A percentile compares a stretch with the other conserved stretches of the same genome.
phyloP scores from a whole-genome alignment of 192 early-diverging fungal species.

The Backusella parvicylindrica region DNA sequence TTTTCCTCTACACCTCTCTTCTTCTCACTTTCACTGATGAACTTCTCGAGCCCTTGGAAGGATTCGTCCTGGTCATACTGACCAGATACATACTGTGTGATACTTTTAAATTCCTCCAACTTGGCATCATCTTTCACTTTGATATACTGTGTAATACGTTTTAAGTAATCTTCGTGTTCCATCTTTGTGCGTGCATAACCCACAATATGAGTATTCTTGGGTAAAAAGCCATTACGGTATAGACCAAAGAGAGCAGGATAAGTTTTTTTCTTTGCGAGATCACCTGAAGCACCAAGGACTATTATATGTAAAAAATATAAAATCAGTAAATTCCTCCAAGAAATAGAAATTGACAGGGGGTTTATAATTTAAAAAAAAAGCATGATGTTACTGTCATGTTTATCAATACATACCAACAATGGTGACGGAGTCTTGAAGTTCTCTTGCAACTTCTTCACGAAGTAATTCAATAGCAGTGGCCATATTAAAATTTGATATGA shows the following conservation, averaged over 20 bases:
- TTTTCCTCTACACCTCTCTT: conserved; percentile 24
- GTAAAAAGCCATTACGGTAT: conserved; percentile 81
- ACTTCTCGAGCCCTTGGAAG: conserved; percentile 64
- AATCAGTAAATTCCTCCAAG: background rate
- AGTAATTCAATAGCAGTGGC: conserved; percentile 19
- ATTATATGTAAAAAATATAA: background rate
- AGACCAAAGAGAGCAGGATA: conserved; percentile 95
- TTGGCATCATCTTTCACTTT: conserved; percentile 56
- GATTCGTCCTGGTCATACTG: conserved; percentile 77
- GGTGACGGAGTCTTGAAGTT: conserved; percentile 34
- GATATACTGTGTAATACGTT: conserved; percentile 67
- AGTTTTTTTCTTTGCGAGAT: conserved; percentile 98
- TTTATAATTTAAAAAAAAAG: background rate
- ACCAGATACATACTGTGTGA: conserved; percentile 79
- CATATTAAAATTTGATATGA: conserved; percentile 5
- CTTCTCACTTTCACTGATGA: conserved; percentile 57
- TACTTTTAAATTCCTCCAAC: conserved; percentile 60
- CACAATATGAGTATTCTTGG: conserved; percentile 70
- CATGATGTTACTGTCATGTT: background rate
- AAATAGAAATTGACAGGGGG: background rate
- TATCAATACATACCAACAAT: conserved; percentile 29
- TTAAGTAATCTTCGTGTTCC: conserved; percentile 67
- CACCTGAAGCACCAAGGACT: conserved; percentile 90
- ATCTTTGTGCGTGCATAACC: conserved; percentile 92
- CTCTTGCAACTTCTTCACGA: conserved; percentile 24